phyloP scores from a whole-genome alignment of 2,329 filamentous ascomycete genomes.

The Cercospora sp. region DNA sequence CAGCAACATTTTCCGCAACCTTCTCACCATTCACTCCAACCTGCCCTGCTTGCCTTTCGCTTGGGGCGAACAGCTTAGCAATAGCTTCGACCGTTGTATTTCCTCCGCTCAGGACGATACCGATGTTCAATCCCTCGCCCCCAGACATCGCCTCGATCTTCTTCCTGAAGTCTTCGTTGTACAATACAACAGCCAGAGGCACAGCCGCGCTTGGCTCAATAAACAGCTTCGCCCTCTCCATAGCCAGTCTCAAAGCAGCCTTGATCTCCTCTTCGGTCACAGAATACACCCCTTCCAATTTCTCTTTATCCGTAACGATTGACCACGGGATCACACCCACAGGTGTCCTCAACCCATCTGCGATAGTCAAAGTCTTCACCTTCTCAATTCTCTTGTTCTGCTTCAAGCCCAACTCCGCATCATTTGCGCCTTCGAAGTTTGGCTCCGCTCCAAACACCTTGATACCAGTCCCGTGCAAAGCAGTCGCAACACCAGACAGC shows the following conservation, averaged over 20 bases:
- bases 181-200: slow-evolving; percentile 78
- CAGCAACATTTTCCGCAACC: slow-evolving; percentile 49
- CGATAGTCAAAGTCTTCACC: slow-evolving; percentile 78
- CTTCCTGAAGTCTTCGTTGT: slow-evolving; percentile 76
- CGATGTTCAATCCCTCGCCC: slow-evolving; percentile 70
- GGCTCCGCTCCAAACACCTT: slow-evolving; percentile 87
- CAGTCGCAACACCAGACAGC: slow-evolving; percentile 78
- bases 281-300: slow-evolving; percentile 69
- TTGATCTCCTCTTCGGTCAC: slow-evolving; percentile 83
- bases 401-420: slow-evolving; percentile 70
- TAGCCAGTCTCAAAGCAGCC: slow-evolving; percentile 70
- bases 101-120: slow-evolving; percentile 62
- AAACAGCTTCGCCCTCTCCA: slow-evolving; percentile 87
- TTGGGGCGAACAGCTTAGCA: slow-evolving; percentile 52
- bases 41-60: slow-evolving; percentile 44
- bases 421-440: slow-evolving; percentile 77
- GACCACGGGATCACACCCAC: slow-evolving; percentile 74
- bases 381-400: slow-evolving; percentile 62
- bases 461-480: slow-evolving; percentile 68
- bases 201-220: slow-evolving; percentile 87
- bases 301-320: slow-evolving; percentile 69
- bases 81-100: slow-evolving; percentile 66
- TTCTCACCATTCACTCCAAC: slow-evolving; percentile 45
- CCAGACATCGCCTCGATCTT: slow-evolving; percentile 71
- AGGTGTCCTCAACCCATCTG: slow-evolving; percentile 83